phyloP scores from a whole-genome alignment of 306 rosid species.

The Quercus gilva region DNA sequence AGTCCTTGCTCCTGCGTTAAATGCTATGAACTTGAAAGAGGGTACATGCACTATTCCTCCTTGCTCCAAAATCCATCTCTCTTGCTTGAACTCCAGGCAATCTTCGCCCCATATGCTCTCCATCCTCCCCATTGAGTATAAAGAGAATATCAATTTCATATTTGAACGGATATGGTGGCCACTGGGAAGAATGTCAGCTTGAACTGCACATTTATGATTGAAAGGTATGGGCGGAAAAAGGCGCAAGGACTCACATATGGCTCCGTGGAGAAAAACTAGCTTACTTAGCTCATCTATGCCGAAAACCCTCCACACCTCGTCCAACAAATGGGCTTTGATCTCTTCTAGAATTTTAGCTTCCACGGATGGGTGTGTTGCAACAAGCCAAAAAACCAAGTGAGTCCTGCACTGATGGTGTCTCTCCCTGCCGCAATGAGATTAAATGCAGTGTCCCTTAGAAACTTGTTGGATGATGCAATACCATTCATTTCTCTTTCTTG shows the following conservation, averaged over 20 bases:
- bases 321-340: not conserved
- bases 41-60: too few relatives aligned
- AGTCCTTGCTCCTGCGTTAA: too few relatives aligned
- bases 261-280: not conserved
- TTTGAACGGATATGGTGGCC: constrained; percentile 22
- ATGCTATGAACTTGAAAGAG: too few relatives aligned
- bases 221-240: constrained; percentile 32
- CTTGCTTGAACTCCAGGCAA: too few relatives aligned
- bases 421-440: not conserved
- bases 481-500: not conserved
- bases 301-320: not conserved
- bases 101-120: too few relatives aligned
- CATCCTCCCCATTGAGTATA: not conserved
- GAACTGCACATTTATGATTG: constrained; percentile 8
- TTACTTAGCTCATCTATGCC: constrained; percentile 13
- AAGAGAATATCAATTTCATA: not conserved
- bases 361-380: constrained; percentile 6
- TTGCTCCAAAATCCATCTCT: too few relatives aligned
- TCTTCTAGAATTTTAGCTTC: constrained; percentile 28
- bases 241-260: constrained; percentile 29
- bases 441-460: not conserved
- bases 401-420: not conserved
- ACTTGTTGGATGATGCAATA: not conserved
- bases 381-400: constrained; percentile 1
- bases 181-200: constrained; percentile 27